These are phyloP conservation scores for Cyberlindnera misumaiensis DNA, from an alignment of 805 yeast genomes.

Conservation along the genomic window DNA sequence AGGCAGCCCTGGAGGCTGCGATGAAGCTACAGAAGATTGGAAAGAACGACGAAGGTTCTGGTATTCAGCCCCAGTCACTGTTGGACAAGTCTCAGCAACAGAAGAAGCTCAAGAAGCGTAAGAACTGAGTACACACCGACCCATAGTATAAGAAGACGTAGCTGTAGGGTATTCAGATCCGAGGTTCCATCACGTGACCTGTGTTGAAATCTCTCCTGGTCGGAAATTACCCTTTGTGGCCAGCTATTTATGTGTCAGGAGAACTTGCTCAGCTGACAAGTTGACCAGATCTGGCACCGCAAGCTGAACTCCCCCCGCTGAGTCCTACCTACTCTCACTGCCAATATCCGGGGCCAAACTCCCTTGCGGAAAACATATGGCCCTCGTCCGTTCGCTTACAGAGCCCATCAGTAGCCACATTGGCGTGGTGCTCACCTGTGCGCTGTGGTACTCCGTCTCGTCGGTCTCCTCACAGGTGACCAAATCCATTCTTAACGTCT, in stretches of 20 bases:
- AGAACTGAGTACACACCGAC: not conserved
- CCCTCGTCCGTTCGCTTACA: slow-evolving; percentile 2
- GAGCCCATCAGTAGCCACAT: slow-evolving; percentile 4
- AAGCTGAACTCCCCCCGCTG: no score
- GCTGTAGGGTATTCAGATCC: no score
- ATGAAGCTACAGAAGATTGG: slow-evolving; percentile 1
- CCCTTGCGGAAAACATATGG: not conserved
- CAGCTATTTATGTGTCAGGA: no score
- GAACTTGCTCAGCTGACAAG: no score
- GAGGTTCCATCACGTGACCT: no score
- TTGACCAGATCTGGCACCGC: no score
- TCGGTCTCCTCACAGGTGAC: slow-evolving; percentile 62
- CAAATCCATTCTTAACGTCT: slow-evolving; percentile 44
- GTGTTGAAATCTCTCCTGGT: no score
- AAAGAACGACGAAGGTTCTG: not conserved
- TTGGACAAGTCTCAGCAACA: not conserved
- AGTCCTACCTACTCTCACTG: no score
- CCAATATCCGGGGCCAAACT: no score
- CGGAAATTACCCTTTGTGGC: no score
- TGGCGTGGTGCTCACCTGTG: slow-evolving; percentile 30
- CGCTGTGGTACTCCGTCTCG: slow-evolving; percentile 56
- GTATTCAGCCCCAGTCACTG: not conserved
- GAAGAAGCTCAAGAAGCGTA: slow-evolving; percentile 1
- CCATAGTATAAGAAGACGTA: no score
- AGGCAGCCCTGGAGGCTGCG: slow-evolving; percentile 5